Evolutionary conservation across 331 rosid genomes (phyloP).

Genomic region (Quercus tomentella): DNA sequence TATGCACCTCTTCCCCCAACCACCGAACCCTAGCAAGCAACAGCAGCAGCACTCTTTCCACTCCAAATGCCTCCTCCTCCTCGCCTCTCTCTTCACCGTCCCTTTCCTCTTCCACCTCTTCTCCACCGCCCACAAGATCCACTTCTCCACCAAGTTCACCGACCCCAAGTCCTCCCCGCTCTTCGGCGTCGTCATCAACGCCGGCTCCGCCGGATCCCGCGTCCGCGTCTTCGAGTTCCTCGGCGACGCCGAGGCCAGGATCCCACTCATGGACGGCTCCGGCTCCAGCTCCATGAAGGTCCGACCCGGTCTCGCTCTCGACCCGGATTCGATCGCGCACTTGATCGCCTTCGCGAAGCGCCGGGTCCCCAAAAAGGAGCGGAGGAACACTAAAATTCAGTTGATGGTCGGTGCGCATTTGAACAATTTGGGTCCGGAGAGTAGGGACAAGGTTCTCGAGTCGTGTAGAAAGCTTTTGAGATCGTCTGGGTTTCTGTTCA

Average conservation of each 20-base stretch:
- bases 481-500: conserved; percentile 45
- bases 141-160: conserved; percentile 33
- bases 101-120: conserved; percentile 52
- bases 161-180: conserved; percentile 23
- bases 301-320: conserved; percentile 10
- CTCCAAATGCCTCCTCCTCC: conserved; percentile 30
- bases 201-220: conserved; percentile 18
- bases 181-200: conserved; percentile 36
- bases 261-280: conserved; percentile 22
- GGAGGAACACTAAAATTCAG: conserved; percentile 31
- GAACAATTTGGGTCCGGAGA: conserved; percentile 14
- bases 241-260: conserved; percentile 34
- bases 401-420: conserved; percentile 30
- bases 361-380: conserved; percentile 32
- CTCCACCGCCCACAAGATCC: conserved; percentile 42
- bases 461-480: conserved; percentile 40
- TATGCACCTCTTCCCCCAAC: conserved; percentile 18
- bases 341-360: conserved; percentile 33
- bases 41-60: not conserved
- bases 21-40: conserved; percentile 12
- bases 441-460: conserved; percentile 28
- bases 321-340: conserved; percentile 14
- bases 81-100: conserved; percentile 24
- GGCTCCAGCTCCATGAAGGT: conserved; percentile 23
- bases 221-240: conserved; percentile 37